Base-by-base conservation (phyloP, 805 yeast genomes). In the Lipomyces mesembrius region DNA sequence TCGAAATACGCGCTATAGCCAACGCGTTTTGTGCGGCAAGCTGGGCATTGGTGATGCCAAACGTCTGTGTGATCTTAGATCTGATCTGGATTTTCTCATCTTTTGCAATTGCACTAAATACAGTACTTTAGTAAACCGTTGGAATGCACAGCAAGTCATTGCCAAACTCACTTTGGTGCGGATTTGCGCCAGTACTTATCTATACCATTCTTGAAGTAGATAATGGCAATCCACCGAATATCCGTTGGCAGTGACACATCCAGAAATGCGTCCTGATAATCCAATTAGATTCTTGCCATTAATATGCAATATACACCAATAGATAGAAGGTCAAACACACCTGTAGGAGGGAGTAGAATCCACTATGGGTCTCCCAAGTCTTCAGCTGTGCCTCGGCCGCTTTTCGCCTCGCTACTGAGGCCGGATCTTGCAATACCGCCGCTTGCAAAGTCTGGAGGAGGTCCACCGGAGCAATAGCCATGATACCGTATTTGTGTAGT, bases 201-300 rank as follows among this genome's bases (percentile, higher is more conserved):
- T 25, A 92, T 81, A 1, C 96, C 96, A 77, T 94, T 94, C 75
- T 95, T 94, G 77, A 94, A 87, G 70, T 89, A 90, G 54, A 94
- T 94, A 1, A 92, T 83, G 0, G 97, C 92, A 32, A 93, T 79
- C 97, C 97, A 92, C 73, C 98, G 81, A 7, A 87, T 80, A 66
- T 89, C 90, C 37, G 89, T 77, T 0, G 92, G 84, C 20, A 85
- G 72, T 0, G 86, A 82, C 2, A 81, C 75, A 69, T 90, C 88
- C 63, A 86, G 79, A 76, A 91, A 93, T 0, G 87, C 82, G 4
- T 85, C 77, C 74, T 84, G 79, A 2, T 62, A 51, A 34, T 39
- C 61, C 34, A 29, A 11, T 22, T 32, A 55, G 43, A 17, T 43
- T 17, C 22, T 57, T 20, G 12, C 25, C 58, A 35, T 9, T 2